Conservation (phyloP, 2,329 filamentous ascomycete species). For the Phyllosticta citribraziliensis region DNA sequence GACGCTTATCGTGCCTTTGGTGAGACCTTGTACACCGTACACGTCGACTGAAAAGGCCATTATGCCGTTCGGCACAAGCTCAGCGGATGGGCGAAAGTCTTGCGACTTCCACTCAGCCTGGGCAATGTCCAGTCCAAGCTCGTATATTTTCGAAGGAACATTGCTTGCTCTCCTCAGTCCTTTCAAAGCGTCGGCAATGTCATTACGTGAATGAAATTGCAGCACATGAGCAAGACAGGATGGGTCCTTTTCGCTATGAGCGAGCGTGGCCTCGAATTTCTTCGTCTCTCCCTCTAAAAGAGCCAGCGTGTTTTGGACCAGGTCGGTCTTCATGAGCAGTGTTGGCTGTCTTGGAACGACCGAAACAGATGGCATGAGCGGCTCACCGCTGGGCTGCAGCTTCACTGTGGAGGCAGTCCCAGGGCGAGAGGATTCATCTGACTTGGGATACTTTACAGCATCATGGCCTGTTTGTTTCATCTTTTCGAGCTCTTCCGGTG, state of each 20-base stretch:
- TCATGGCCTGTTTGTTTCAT: conserved; percentile 4
- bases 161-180: conserved; percentile 66
- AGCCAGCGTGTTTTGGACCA: conserved; percentile 82
- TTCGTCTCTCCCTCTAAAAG: conserved; percentile 81
- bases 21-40: conserved; percentile 1
- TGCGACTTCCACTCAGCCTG: conserved; percentile 38
- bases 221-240: conserved; percentile 70
- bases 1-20: conserved; percentile 1
- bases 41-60: conserved; percentile 14
- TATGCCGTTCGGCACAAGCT: conserved; percentile 43
- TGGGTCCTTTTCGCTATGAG: conserved; percentile 54
- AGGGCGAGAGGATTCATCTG: neutral
- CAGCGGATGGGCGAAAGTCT: conserved; percentile 20
- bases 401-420: conserved; percentile 1
- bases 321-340: conserved; percentile 62
- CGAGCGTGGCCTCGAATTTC: conserved; percentile 66
- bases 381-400: conserved; percentile 6
- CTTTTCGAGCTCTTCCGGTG: conserved; percentile 1
- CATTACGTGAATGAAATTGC: conserved; percentile 82
- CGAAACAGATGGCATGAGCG: conserved; percentile 46
- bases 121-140: conserved; percentile 71
- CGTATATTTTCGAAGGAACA: conserved; percentile 70
- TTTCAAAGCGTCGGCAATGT: conserved; percentile 68
- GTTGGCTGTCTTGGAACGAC: conserved; percentile 74
- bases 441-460: neutral